phyloP scores from a whole-genome alignment of 306 rosid genomes.

The Trichosanthes cucumerina region DNA sequence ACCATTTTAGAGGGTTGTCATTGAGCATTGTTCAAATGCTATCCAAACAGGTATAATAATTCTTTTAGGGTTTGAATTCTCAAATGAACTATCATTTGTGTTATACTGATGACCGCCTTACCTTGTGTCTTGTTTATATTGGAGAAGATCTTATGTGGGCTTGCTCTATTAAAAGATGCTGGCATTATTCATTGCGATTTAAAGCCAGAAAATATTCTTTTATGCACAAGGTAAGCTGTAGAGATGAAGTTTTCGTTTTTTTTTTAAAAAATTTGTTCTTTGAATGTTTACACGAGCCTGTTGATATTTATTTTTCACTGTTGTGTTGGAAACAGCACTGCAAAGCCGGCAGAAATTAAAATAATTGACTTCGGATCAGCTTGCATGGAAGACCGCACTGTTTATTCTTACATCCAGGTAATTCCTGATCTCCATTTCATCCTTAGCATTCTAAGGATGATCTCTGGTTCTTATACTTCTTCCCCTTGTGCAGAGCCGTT shows the following conservation, averaged over 20 bases:
- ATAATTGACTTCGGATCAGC: conserved; percentile 99
- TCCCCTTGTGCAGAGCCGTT: conserved; percentile 74
- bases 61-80: conserved; percentile 14
- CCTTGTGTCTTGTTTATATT: conserved; percentile 3
- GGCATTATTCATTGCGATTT: conserved; percentile 98
- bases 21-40: conserved; percentile 89
- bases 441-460: conserved; percentile 12
- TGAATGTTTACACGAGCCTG: neutral
- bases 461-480: conserved; percentile 14
- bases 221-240: conserved; percentile 70
- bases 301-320: conserved; percentile 3
- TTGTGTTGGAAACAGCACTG: conserved; percentile 31
- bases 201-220: conserved; percentile 98
- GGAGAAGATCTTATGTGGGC: conserved; percentile 72
- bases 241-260: neutral
- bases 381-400: conserved; percentile 99
- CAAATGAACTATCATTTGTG: neutral
- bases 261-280: neutral
- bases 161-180: conserved; percentile 86
- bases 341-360: conserved; percentile 88
- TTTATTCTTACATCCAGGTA: conserved; percentile 98
- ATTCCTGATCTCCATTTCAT: conserved; percentile 9
- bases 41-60: conserved; percentile 70
- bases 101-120: conserved; percentile 11
- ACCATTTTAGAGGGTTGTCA: conserved; percentile 91